phyloP scores from a whole-genome alignment of 2,329 filamentous ascomycete species.

The Trichoderma oligosporum region DNA sequence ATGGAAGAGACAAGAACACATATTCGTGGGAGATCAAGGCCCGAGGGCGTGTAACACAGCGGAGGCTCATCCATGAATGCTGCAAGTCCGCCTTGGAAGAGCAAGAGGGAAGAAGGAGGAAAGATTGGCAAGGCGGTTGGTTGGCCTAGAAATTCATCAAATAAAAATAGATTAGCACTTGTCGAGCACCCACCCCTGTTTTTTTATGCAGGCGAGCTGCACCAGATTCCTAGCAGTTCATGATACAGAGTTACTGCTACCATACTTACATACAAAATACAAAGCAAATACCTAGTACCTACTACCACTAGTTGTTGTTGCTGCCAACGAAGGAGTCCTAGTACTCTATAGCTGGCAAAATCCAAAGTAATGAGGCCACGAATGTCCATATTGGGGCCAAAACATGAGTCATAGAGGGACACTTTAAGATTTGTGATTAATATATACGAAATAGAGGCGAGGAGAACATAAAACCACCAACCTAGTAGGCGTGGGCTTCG shows the following conservation, averaged over 20 bases:
- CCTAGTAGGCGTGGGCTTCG: too few relatives aligned
- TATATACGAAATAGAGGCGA: too few relatives aligned
- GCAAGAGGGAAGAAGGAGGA: not conserved
- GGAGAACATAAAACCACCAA: too few relatives aligned
- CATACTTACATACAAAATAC: not conserved
- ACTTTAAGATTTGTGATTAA: too few relatives aligned
- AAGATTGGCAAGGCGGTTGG: not conserved
- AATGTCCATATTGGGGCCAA: too few relatives aligned
- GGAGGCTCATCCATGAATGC: slow-evolving; percentile 1
- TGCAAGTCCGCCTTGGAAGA: not conserved
- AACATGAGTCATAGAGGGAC: too few relatives aligned
- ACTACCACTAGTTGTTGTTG: too few relatives aligned
- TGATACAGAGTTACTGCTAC: not conserved
- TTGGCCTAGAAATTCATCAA: not conserved
- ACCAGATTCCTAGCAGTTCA: not conserved
- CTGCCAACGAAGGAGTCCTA: too few relatives aligned
- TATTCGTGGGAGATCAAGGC: not conserved
- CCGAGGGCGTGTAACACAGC: not conserved
- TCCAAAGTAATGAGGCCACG: too few relatives aligned
- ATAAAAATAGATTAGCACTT: slow-evolving; percentile 8
- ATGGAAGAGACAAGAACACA: too few relatives aligned
- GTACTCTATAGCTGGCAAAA: too few relatives aligned
- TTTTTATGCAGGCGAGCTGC: slow-evolving; percentile 14
- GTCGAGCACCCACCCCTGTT: not conserved
- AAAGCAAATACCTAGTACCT: too few relatives aligned